Evolutionary conservation across 352 stramenopile genomes (phyloP).

Genomic region (Pythium plurisporium): DNA sequence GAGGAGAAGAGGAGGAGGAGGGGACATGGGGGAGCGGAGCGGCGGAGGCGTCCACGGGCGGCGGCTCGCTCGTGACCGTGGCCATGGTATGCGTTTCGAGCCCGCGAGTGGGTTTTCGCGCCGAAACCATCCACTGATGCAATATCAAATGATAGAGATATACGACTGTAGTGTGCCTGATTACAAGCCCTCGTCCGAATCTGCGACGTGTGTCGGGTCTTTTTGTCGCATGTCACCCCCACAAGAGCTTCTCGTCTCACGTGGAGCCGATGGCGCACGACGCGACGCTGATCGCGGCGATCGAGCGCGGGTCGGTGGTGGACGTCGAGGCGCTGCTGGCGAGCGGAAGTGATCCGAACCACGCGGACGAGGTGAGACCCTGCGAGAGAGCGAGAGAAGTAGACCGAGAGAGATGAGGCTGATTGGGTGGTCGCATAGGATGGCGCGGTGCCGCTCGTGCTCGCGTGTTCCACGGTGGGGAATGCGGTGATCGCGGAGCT

Average conservation of each 20-base stretch:
- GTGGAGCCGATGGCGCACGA: too few relatives aligned
- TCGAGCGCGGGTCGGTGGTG: neutral
- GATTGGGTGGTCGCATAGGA: neutral
- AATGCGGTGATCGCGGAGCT: neutral
- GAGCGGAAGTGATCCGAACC: neutral
- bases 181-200: too few relatives aligned
- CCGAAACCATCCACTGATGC: too few relatives aligned
- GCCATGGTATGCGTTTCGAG: too few relatives aligned
- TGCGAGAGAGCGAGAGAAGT: too few relatives aligned
- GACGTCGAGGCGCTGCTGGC: neutral
- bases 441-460: neutral
- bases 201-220: neutral
- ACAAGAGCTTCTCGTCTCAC: too few relatives aligned
- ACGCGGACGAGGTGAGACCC: neutral
- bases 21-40: neutral
- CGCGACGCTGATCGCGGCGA: neutral
- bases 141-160: too few relatives aligned
- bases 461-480: neutral
- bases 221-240: too few relatives aligned
- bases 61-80: too few relatives aligned
- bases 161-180: too few relatives aligned
- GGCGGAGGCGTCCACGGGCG: too few relatives aligned
- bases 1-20: neutral
- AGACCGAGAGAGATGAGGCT: neutral
- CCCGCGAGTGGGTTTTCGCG: too few relatives aligned